Base-by-base conservation (phyloP, 306 rosid species). In the Styphnolobium japonicum region DNA sequence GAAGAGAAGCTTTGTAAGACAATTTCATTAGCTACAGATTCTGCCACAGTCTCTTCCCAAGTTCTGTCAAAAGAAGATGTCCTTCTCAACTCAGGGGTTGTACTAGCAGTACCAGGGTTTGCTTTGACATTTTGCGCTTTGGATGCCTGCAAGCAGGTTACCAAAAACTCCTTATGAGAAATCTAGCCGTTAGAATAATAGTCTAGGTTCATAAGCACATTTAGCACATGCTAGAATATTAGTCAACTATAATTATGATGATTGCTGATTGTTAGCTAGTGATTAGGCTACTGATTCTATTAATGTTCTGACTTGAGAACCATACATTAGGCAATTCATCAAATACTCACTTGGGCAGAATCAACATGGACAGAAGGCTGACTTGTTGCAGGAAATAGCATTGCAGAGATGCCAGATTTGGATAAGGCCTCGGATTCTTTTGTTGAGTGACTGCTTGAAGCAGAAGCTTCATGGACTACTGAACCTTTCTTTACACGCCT, bases 41-140 rank as follows among this genome's bases (percentile, higher is more conserved):
- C 99, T 77, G 99, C 97, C 49, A 96, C 96, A 49, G 93, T 88
- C 86, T 93, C 99, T 88, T 96, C 99, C 98, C 97, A 94, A 69
- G 90, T 67, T 87, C 97, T 85, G 79, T 94, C 98, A 81, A 92
- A 92, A 73, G 98, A 94, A 36, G 97, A 89, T 45, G 98, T 91
- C 84, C 97, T 87, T 84, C 92, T 87, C 71, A 96, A 86, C 86
- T 91, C 98, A 0, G 93, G 81, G 36, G 57, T 73, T 66, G 90
- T 78, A 70, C 90, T 63, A 57, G 86, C 67, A 57, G 86, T 70
- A 22, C 73, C 85, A 58, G 75, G 23, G 68, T 82, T 85, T 60
- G 77, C 84, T 64, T 75, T 87, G 27, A 31, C 80, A 86, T 63
- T 92, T 81, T 90, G 91, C 52, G 74, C 71, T 77, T 89, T 93